Base-by-base conservation (phyloP, 129 eudicot genomes). In the Ambrosia artemisiifolia region DNA sequence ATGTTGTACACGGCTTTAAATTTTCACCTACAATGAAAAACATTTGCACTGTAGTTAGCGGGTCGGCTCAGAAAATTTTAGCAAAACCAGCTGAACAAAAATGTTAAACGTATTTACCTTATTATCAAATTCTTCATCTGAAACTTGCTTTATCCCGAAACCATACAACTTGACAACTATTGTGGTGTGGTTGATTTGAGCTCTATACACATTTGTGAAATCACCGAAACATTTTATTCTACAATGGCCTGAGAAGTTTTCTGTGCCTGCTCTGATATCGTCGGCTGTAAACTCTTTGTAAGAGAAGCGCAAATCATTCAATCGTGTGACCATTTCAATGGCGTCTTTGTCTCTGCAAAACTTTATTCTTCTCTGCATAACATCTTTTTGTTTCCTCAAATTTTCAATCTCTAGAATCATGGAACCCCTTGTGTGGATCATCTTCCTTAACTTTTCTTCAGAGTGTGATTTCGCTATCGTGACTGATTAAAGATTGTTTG, bases 261-360 rank as follows among this genome's bases (percentile, higher is more conserved):
- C 83, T 0, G 98, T 92, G 35, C 90, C 95, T 60, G 78, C 74
- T 82, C 79, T 78, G 35, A 92, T 85, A 73, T 92, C 96, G 12
- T 48, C 78, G 11, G 85, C 81, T 30, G 74, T 85, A 62, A 85
- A 92, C 76, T 89, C 87, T 51, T 80, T 92, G 67, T 62, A 83
- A 54, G 38, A 56, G 46, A 84, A 87, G 12, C 77, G 51, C 43
- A 79, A 65, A 9, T 60, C 78, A 68, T 32, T 75, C 80, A 74
- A 47, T 35, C 76, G 63, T 53, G 75, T 62, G 46, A 78, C 88
- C 69, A 47, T 76, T 36, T 77, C 92, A 14, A 81, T 85, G 2
- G 95, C 95, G 56, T 89, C 96, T 65, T 87, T 92, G 48, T 92
- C 96, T 71, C 57, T 83, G 33, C 98, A 91, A 75, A 89, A 92